These are phyloP conservation scores for Ogataea nitratoaversa DNA, from an alignment of 805 yeast species.

Conservation along the genomic window DNA sequence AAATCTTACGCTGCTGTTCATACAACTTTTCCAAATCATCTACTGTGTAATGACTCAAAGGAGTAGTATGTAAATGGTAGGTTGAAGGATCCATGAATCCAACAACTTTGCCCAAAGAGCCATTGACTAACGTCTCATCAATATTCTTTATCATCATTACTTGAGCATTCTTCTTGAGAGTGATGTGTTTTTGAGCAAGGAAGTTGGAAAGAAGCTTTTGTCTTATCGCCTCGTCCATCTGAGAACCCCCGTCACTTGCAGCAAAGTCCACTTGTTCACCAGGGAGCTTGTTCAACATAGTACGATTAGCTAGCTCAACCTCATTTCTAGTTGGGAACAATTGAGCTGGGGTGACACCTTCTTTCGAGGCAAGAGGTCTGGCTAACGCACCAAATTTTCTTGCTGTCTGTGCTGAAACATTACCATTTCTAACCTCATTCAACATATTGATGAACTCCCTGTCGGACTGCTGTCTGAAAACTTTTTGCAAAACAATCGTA, in stretches of 20 bases:
- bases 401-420: slow-evolving; percentile 44
- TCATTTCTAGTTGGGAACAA: slow-evolving; percentile 69
- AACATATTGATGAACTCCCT: slow-evolving; percentile 65
- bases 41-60: slow-evolving; percentile 13
- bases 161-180: slow-evolving; percentile 67
- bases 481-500: slow-evolving; percentile 57
- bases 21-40: slow-evolving; percentile 18
- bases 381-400: slow-evolving; percentile 46
- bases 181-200: slow-evolving; percentile 54
- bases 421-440: slow-evolving; percentile 68
- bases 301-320: slow-evolving; percentile 61
- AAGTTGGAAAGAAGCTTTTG: slow-evolving; percentile 49
- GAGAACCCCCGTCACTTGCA: slow-evolving; percentile 53
- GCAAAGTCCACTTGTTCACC: slow-evolving; percentile 40
- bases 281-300: slow-evolving; percentile 42
- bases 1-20: slow-evolving; percentile 5
- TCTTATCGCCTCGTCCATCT: slow-evolving; percentile 37
- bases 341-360: slow-evolving; percentile 69
- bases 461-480: slow-evolving; percentile 78
- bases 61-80: slow-evolving; percentile 35
- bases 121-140: slow-evolving; percentile 71
- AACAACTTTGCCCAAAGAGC: slow-evolving; percentile 64
- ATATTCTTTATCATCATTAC: slow-evolving; percentile 80
- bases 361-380: slow-evolving; percentile 47
- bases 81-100: slow-evolving; percentile 46